Conservation (phyloP, 2,329 filamentous ascomycete species). For the Harringtonia aguacate region DNA sequence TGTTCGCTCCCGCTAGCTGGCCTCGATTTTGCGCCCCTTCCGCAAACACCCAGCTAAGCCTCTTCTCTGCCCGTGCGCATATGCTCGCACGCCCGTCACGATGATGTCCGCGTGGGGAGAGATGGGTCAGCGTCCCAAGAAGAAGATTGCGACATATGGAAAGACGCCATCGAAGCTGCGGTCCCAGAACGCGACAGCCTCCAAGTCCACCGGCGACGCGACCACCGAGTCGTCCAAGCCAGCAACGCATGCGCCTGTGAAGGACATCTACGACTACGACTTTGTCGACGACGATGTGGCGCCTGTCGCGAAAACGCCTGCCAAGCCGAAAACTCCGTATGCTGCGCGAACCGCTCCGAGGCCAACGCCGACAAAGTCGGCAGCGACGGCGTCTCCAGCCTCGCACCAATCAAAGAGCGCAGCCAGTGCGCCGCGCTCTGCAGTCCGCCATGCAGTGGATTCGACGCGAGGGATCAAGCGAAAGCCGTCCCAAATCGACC, state of each 20-base stretch:
- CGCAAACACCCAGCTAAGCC: neutral
- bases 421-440: neutral
- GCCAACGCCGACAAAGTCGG: neutral
- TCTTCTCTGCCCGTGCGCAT: neutral
- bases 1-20: neutral
- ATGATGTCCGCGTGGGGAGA: slow-evolving; percentile 14
- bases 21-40: neutral
- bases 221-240: neutral
- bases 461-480: slow-evolving; percentile 9
- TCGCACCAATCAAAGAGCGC: neutral
- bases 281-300: slow-evolving; percentile 10
- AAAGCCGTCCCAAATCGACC: slow-evolving; percentile 5
- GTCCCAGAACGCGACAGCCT: slow-evolving; percentile 4
- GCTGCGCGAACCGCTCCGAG: neutral
- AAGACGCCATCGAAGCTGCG: slow-evolving; percentile 15
- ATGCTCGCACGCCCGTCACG: slow-evolving; percentile 4
- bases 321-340: slow-evolving; percentile 1
- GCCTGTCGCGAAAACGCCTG: neutral
- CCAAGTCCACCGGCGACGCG: neutral
- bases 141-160: slow-evolving; percentile 20
- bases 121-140: slow-evolving; percentile 16
- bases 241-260: slow-evolving; percentile 2
- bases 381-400: neutral
- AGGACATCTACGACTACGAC: slow-evolving; percentile 12
- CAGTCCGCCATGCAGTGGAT: neutral